Evolutionary conservation across 2,329 filamentous ascomycete species (phyloP), one percentile per base, ranked within the genome.

Genomic region (Oidium heveae): DNA sequence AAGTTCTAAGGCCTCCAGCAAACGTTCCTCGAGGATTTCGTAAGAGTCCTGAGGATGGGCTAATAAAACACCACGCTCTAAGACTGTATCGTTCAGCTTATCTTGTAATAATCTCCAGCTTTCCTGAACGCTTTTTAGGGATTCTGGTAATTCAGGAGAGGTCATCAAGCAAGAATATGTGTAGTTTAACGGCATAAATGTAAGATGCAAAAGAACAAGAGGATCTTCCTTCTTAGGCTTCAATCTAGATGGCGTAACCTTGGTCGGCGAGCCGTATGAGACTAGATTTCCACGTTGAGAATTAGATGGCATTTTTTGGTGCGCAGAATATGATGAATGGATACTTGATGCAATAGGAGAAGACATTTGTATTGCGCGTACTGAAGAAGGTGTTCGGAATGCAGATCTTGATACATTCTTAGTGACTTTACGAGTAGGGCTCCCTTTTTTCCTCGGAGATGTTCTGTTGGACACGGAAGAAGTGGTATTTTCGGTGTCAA

Each of bases 41-140:
- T 84, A 89, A 64, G 88, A 84, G 55, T 82, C 81, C 60, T 84
- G 77, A 0, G 85, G 85, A 63, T 91, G 86, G 1, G 83, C 77
- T 8, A 91, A 73, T 46, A 91, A 69, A 36, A 91, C 73, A 2
- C 83, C 85, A 22, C 85, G 74, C 63, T 84, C 75, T 58, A 84
- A 73, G 12, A 87, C 77, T 0, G 82, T 85, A 53, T 86, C 82
- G 1, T 77, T 78, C 4, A 85, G 71, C 56, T 82, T 80, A 54
- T 84, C 79, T 59, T 80, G 77, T 2, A 89, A 69, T 56, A 82
- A 69, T 49, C 75, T 74, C 75, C 79, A 84, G 34, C 77, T 76
- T 58, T 79, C 75, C 28, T 72, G 74, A n/a, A 79, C 69, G 5
- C 64, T 67, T 63, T 73, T 74, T 16, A 71, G 66, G 9, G 68